phyloP scores from a whole-genome alignment of 176 grass and related monocot genomes.

The Eragrostis nindensis region DNA sequence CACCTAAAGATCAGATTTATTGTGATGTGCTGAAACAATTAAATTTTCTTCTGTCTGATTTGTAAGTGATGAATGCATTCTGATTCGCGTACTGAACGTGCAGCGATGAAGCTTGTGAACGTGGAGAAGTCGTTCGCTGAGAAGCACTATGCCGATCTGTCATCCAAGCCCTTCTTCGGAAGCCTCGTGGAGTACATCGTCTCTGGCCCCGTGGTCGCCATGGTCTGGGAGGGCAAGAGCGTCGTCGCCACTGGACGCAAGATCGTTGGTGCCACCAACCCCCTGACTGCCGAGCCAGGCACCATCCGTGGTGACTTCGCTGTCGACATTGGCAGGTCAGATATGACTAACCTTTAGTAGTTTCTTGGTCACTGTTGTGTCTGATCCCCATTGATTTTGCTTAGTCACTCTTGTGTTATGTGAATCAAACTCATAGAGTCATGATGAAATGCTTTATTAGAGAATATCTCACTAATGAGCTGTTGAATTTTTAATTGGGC shows the following conservation, averaged over 20 bases:
- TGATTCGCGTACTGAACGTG: conserved; percentile 10
- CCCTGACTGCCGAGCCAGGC: conserved; percentile 70
- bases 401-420: not conserved
- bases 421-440: no score
- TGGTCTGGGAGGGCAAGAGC: conserved; percentile 97
- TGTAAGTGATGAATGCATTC: not conserved
- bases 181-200: conserved; percentile 94
- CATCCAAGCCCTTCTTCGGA: conserved; percentile 85
- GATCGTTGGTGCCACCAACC: conserved; percentile 90
- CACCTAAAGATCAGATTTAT: not conserved
- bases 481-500: not conserved
- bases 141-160: conserved; percentile 96
- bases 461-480: not conserved
- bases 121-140: conserved; percentile 92
- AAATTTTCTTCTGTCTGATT: not conserved
- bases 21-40: not conserved
- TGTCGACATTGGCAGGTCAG: conserved; percentile 92
- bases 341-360: not conserved
- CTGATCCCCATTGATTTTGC: not conserved
- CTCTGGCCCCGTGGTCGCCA: conserved; percentile 95
- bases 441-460: not conserved
- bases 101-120: conserved; percentile 82
- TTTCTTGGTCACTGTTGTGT: not conserved
- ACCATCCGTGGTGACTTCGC: conserved; percentile 93
- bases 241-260: conserved; percentile 87